Base-by-base conservation (phyloP, 352 stramenopile species). In the Globisporangium splendens region DNA sequence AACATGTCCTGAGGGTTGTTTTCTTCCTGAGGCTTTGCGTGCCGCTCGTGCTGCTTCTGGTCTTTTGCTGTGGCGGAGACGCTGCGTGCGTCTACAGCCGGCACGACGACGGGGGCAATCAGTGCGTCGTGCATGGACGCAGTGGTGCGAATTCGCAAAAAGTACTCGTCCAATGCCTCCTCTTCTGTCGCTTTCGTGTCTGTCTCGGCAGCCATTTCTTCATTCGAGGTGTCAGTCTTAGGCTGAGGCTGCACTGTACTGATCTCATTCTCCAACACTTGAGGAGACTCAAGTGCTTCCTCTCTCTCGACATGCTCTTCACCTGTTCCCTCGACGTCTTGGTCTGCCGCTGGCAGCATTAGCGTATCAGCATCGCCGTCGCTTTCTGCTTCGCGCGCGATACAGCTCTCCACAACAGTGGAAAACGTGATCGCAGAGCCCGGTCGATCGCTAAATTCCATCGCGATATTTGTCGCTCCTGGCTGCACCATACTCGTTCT, bases 141-240 rank as follows among this genome's bases (percentile, higher is more conserved):
- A 39, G 22, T 31, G 18, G 46, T 18, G 18, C 48, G 56, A 31
- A 57, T 39, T 7, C 35, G 41, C 14, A 15, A 4, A 18, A 62
- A 43, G 18, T 56, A 21, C 11, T 49, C 56, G 3, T 57, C 56
- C 28, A 62, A 38, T 12, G 56, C 20, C 8, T 46, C 48, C 8
- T 44, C 39, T n/a, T 44, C 39, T 35, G 28, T 10, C 28, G 28
- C 7, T 35, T 8, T 8, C 5, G 28, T 35, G 28, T 35, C 10
- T 35, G 28, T 35, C 28, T 35, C 28, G 8, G 28, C 2, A 10
- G 10, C 5, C 5, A 35, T 8, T 35, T 35, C 28, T 35, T 35
- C 28, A 35, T 8, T 8, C 28, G 5, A 35, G 28, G 7, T 35
- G 28, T 8, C 28, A 11, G 28, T 35, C 28, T 35, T 8, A 35